Percentiles rank a stretch among this genome's conserved stretches.
These are phyloP conservation scores for Aspergillus sclerotiicarbonarius DNA, from an alignment of 495 filamentous ascomycete genomes.

Conservation along the genomic window DNA sequence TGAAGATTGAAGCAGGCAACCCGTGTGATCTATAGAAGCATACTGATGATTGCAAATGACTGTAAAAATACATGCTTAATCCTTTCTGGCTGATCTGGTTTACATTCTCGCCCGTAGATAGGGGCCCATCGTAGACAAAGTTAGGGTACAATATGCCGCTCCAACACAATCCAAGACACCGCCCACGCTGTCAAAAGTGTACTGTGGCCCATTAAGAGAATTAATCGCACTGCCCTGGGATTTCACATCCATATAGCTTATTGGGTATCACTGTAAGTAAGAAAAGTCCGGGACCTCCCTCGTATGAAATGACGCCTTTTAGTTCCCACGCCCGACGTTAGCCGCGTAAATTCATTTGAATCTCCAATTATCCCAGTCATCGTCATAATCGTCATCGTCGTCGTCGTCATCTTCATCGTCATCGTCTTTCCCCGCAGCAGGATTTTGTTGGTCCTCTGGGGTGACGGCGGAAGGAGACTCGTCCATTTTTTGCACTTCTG, in stretches of 20 bases:
- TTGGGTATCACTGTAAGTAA: slow-evolving; percentile 45
- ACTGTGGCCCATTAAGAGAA: slow-evolving; percentile 12
- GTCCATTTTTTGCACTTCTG: slow-evolving; percentile 31
- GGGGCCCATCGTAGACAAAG: not conserved
- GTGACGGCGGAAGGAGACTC: slow-evolving; percentile 7
- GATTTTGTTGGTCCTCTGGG: slow-evolving; percentile 20
- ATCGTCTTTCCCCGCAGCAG: slow-evolving; percentile 26
- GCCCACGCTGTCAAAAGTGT: not conserved
- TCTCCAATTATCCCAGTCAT: slow-evolving; percentile 69
- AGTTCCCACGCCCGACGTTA: slow-evolving; percentile 10
- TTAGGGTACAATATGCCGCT: not conserved
- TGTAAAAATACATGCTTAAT: slow-evolving; percentile 10
- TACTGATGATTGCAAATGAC: not conserved
- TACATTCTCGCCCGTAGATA: slow-evolving; percentile 6
- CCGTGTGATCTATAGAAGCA: not conserved
- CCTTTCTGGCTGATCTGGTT: not conserved
- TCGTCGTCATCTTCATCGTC: slow-evolving; percentile 54
- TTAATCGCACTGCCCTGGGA: slow-evolving; percentile 19
- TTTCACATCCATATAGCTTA: slow-evolving; percentile 27
- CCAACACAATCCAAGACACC: not conserved
- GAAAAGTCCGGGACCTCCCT: slow-evolving; percentile 29
- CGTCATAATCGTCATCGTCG: slow-evolving; percentile 56
- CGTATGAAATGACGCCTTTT: slow-evolving; percentile 27
- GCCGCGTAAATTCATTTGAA: slow-evolving; percentile 46
- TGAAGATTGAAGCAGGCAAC: not conserved